Conservation (phyloP, 306 rosid species). For the Adenanthera pavonina region DNA sequence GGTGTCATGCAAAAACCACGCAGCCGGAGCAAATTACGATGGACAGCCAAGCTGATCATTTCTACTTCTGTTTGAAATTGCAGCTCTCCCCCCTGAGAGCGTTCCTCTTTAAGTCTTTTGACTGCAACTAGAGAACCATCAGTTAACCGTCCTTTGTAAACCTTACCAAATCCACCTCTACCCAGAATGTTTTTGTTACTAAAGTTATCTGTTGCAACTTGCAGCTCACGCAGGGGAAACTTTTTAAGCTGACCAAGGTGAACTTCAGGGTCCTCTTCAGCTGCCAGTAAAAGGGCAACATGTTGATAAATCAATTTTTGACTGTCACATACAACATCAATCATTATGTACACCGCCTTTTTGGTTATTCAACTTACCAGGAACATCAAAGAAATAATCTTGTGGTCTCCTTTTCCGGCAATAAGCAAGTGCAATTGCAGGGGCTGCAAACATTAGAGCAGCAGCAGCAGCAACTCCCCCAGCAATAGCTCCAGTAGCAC, state of each 20-base stretch:
- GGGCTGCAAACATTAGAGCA: conserved; percentile 68
- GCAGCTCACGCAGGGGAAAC: conserved; percentile 38
- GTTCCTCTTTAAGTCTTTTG: conserved; percentile 39
- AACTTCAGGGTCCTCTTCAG: conserved; percentile 32
- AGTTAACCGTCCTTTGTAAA: conserved; percentile 33
- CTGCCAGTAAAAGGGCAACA: conserved; percentile 21
- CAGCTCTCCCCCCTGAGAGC: conserved; percentile 24
- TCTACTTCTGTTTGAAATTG: neutral
- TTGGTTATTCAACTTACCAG: conserved; percentile 55
- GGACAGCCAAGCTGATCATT: conserved; percentile 5
- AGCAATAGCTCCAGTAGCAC: conserved; percentile 69
- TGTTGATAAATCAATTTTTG: conserved; percentile 15
- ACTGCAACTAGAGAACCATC: conserved; percentile 38
- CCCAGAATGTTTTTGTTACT: conserved; percentile 21
- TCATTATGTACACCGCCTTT: neutral
- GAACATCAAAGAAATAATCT: conserved; percentile 70
- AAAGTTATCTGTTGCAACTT: conserved; percentile 25
- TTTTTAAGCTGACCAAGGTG: conserved; percentile 34
- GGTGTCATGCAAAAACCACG: conserved; percentile 42
- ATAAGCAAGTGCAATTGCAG: conserved; percentile 68
- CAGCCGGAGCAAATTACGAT: conserved; percentile 42
- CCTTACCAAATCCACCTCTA: conserved; percentile 34
- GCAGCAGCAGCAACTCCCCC: conserved; percentile 83
- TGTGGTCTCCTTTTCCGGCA: conserved; percentile 61
- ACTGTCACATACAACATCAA: neutral